Conservation (phyloP, 345 rosid species). For the Pseudoturritis turrita region DNA sequence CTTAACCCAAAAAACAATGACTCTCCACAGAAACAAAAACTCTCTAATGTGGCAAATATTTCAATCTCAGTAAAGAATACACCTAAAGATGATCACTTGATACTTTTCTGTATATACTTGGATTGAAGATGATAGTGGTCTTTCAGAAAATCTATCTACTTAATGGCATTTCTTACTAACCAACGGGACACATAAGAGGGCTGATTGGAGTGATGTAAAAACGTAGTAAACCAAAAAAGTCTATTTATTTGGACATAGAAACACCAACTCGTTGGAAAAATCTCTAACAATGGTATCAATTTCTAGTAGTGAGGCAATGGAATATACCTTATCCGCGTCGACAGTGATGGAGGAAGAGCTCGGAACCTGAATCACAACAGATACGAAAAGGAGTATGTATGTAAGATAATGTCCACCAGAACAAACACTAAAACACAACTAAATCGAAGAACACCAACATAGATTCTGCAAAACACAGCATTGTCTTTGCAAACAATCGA, state of each 20-base stretch:
- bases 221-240: neutral
- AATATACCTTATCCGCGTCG: slow-evolving; percentile 53
- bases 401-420: neutral
- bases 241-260: neutral
- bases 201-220: neutral
- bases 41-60: neutral
- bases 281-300: neutral
- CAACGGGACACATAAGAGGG: neutral
- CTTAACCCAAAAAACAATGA: neutral
- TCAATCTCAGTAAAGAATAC: neutral
- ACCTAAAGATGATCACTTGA: neutral
- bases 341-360: slow-evolving; percentile 42
- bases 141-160: neutral
- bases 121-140: neutral
- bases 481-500: neutral
- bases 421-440: neutral
- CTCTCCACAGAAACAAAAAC: neutral
- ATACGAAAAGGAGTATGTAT: neutral
- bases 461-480: neutral
- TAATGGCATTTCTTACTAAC: neutral
- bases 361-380: slow-evolving; percentile 23
- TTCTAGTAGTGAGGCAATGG: neutral
- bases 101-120: neutral
- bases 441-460: too few species aligned
- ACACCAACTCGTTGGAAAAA: neutral